phyloP scores from a whole-genome alignment of 345 rosid genomes.

The Passiflora organensis region DNA sequence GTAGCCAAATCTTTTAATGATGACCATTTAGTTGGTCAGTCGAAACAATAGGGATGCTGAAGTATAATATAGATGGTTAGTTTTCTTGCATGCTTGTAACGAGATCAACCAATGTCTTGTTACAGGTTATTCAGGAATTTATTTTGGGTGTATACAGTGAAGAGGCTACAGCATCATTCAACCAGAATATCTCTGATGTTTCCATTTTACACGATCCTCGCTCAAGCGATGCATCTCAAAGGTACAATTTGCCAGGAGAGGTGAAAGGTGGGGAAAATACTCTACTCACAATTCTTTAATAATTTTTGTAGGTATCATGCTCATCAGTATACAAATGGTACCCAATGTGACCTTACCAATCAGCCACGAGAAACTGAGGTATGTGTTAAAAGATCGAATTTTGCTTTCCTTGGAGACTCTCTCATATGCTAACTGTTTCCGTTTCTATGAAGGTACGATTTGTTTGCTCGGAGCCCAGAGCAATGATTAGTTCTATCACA shows the following conservation, averaged over 20 bases:
- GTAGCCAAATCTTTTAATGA: not conserved
- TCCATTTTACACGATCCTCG: conserved; percentile 76
- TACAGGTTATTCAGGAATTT: conserved; percentile 79
- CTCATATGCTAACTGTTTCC: not conserved
- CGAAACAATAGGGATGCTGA: not conserved
- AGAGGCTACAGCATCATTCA: conserved; percentile 68
- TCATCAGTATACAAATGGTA: conserved; percentile 79
- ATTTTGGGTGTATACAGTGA: conserved; percentile 69
- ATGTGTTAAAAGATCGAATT: not conserved
- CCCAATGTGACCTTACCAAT: conserved; percentile 84
- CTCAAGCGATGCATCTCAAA: conserved; percentile 75
- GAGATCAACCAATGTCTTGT: conserved; percentile 9
- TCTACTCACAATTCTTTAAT: not conserved
- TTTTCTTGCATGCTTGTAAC: not conserved
- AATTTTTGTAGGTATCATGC: conserved; percentile 65
- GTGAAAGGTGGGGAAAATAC: not conserved
- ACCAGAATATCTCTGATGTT: conserved; percentile 67
- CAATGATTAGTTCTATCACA: conserved; percentile 84
- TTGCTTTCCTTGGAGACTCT: not conserved
- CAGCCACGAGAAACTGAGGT: conserved; percentile 90
- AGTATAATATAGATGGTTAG: not conserved
- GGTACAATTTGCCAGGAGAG: conserved; percentile 30
- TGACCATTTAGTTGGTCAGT: not conserved
- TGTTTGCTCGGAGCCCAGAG: conserved; percentile 84
- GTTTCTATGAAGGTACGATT: conserved; percentile 70